These are phyloP conservation scores for Aspergillus sparsus DNA, from an alignment of 495 filamentous ascomycete species.

Conservation along the genomic window DNA sequence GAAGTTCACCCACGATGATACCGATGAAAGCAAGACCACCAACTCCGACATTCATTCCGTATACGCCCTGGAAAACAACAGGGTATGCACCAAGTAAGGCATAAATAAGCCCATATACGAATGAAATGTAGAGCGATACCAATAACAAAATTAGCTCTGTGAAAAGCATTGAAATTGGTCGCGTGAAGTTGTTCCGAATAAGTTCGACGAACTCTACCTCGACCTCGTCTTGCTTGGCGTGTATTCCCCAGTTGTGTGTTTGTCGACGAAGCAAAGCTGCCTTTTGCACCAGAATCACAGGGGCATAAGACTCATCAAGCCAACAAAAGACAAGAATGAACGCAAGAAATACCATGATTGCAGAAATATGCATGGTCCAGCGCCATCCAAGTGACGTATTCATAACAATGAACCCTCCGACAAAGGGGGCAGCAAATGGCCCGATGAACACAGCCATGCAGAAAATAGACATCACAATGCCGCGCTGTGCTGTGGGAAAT, in stretches of 20 bases:
- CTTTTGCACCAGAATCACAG: conserved; percentile 42
- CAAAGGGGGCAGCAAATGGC: conserved; percentile 49
- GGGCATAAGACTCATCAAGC: conserved; percentile 43
- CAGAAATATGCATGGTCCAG: conserved; percentile 49
- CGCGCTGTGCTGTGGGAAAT: conserved; percentile 49
- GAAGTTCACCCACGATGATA: conserved; percentile 37
- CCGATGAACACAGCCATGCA: conserved; percentile 52
- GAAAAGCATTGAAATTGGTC: conserved; percentile 46
- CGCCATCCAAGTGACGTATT: conserved; percentile 46
- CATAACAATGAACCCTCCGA: conserved; percentile 46
- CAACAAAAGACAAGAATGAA: conserved; percentile 32
- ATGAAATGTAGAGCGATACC: conserved; percentile 49
- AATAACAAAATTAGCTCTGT: conserved; percentile 50
- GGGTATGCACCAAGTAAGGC: conserved; percentile 48
- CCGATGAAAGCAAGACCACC: conserved; percentile 43
- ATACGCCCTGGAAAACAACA: conserved; percentile 39
- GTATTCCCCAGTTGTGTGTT: conserved; percentile 49
- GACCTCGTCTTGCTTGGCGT: conserved; percentile 51
- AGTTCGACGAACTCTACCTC: conserved; percentile 42
- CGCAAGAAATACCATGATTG: conserved; percentile 37
- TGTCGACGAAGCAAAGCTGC: conserved; percentile 40
- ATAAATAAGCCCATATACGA: conserved; percentile 50
- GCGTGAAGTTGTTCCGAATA: conserved; percentile 43
- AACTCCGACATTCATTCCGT: conserved; percentile 39
- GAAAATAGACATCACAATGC: conserved; percentile 53